Evolutionary conservation across 163 green algal genomes (phyloP), one percentile per base, ranked within the genome.

Genomic region (Prototheca wickerhamii): DNA sequence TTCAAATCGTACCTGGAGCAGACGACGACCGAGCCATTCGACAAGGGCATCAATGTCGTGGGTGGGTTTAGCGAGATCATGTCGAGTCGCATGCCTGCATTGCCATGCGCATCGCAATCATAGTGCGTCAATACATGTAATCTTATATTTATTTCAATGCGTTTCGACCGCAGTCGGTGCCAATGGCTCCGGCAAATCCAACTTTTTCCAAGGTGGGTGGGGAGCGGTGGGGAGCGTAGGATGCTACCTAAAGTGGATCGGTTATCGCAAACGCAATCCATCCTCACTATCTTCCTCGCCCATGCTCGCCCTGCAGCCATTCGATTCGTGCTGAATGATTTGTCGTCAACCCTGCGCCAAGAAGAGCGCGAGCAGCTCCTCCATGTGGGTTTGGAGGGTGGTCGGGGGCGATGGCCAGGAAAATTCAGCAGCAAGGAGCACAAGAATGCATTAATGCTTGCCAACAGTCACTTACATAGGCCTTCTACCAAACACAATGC

Each of bases 1-100:
- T 98, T 97, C 74, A 97, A 96, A 62, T 93, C 77, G 65, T 98
- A 98, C 88, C 96, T 94, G 70, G 90, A 98, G 58, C 88, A 95
- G 61, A 86, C 80, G 0, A 80, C 80, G 7, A 76, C 79, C 2
- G 93, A 98, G 58, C 79, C 82, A 0, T 97, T 98, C 69, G 87
- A 76, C 30, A 73, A 80, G 0, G 85, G 88, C 21, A 86, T 95
- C 37, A 98, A 98, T 62, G 80, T 81, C 30, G 79, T 95, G n/a
- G 86, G 86, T 93, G 71, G 61, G 79, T 55, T 4, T 12, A 32
- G 31, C n/a, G 32, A 52, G 44, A 46, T 17, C 29, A 44, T 12
- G 5, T 28, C 28, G 17, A 44, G 25, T 23, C 1, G 33, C 20
- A 26, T 75, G 33, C 10, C 10, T 44, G 37, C 37, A 44, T 44